Percentiles rank a stretch among this genome's conserved stretches.
Evolutionary conservation across 495 filamentous ascomycete species (phyloP).

Genomic region (Copromyces sp.): DNA sequence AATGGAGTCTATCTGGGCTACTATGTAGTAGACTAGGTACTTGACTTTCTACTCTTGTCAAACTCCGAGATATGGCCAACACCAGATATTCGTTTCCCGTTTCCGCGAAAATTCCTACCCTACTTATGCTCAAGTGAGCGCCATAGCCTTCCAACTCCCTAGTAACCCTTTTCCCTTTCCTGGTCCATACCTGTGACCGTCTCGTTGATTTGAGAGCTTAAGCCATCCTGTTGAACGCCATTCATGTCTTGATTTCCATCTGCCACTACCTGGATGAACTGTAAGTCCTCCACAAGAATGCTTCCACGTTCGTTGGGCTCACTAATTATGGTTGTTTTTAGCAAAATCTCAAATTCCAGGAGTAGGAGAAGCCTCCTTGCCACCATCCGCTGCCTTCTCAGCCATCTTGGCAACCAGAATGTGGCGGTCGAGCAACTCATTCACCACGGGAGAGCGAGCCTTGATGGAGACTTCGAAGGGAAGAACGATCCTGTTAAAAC

Average conservation of each 20-base stretch:
- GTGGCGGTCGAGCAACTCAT: conserved; percentile 5
- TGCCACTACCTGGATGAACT: neutral
- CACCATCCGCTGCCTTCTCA: neutral
- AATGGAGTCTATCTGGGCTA: neutral
- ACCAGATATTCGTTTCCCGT: neutral
- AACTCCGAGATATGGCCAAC: neutral
- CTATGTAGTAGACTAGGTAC: neutral
- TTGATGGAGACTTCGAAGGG: conserved; percentile 12
- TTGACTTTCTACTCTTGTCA: neutral
- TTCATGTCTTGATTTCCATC: neutral
- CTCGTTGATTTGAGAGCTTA: neutral
- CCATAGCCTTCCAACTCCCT: too few relatives aligned
- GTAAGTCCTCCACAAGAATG: neutral
- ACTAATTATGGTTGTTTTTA: neutral
- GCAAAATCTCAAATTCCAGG: neutral
- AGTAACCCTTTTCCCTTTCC: neutral
- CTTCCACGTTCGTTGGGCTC: neutral
- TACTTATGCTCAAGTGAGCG: neutral
- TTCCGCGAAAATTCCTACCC: neutral
- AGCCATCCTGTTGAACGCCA: neutral
- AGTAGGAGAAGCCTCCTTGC: neutral
- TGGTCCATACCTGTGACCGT: neutral
- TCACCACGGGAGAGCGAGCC: conserved; percentile 4
- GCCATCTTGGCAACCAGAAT: neutral
- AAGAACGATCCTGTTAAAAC: conserved; percentile 10